A percentile compares a stretch with the other conserved stretches of the same genome.
Conservation (phyloP, 2,329 filamentous ascomycete genomes). For the Sordariomycetes sp. region DNA sequence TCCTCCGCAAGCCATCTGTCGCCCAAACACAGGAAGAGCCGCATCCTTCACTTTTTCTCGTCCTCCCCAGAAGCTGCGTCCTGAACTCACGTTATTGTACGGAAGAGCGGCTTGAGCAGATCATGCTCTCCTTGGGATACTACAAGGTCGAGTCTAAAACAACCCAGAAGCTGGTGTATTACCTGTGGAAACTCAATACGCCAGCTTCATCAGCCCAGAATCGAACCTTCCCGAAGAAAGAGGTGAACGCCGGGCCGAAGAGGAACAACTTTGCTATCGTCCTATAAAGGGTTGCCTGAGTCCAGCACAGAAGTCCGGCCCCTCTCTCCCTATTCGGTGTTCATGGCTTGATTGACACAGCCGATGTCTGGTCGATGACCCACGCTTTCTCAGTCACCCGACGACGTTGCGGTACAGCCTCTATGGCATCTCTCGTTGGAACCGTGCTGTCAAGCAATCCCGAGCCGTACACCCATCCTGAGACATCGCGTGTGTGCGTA, state of each 20-base stretch:
- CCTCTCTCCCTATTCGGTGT: background rate
- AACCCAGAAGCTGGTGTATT: slow-evolving; percentile 78
- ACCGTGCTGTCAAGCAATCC: background rate
- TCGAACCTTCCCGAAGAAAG: slow-evolving; percentile 55
- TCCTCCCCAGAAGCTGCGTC: slow-evolving; percentile 80
- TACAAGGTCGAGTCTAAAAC: slow-evolving; percentile 53
- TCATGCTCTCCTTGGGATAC: slow-evolving; percentile 75
- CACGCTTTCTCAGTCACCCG: background rate
- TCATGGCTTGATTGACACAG: background rate
- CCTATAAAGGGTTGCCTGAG: slow-evolving; percentile 27
- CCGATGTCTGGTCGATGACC: background rate
- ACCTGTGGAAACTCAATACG: slow-evolving; percentile 59
- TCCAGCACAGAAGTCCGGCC: background rate
- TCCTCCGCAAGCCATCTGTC: slow-evolving; percentile 37
- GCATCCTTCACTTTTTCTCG: slow-evolving; percentile 73
- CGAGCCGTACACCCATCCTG: background rate
- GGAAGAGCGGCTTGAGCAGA: slow-evolving; percentile 52
- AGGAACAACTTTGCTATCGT: slow-evolving; percentile 90
- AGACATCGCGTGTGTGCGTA: background rate
- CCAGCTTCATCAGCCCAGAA: slow-evolving; percentile 5
- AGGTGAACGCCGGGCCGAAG: slow-evolving; percentile 61
- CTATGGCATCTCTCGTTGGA: background rate
- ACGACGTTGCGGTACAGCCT: background rate
- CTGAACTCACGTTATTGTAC: slow-evolving; percentile 86
- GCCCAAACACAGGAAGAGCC: slow-evolving; percentile 12